Evolutionary conservation across 768 basidiomycete genomes (phyloP).

Genomic region (Phanerochaete carnosa): DNA sequence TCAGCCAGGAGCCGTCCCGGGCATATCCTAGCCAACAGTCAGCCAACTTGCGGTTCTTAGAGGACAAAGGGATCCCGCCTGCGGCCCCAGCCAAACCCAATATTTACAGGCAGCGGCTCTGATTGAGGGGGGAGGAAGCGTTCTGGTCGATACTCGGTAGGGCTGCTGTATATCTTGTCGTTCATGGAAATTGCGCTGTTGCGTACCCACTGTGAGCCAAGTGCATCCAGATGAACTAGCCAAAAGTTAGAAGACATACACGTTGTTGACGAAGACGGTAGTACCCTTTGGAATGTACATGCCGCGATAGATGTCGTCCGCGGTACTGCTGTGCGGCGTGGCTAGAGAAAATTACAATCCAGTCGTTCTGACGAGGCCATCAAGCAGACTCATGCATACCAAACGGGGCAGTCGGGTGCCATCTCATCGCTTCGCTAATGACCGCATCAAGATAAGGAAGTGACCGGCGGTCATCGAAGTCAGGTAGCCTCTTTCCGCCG

Average conservation of each 20-base stretch:
- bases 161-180: constrained; percentile 28
- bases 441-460: background rate
- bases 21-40: background rate
- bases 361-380: too few species aligned
- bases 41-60: too few species aligned
- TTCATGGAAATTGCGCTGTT: constrained; percentile 18
- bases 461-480: background rate
- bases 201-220: background rate
- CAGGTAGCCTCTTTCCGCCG: background rate
- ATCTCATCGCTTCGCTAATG: background rate
- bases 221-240: background rate
- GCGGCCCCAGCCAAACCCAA: constrained; percentile 14
- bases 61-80: constrained; percentile 12
- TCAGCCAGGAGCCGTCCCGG: background rate
- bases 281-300: constrained; percentile 39
- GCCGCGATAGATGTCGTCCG: constrained; percentile 40
- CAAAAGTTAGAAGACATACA: constrained; percentile 28
- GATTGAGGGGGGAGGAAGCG: constrained; percentile 5
- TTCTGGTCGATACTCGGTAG: constrained; percentile 22
- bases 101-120: background rate
- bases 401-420: constrained; percentile 19
- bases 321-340: constrained; percentile 36
- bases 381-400: background rate
- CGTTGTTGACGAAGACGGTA: constrained; percentile 37
- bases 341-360: too few species aligned